Conservation (phyloP, 768 basidiomycete genomes). For the Suillus lakei region DNA sequence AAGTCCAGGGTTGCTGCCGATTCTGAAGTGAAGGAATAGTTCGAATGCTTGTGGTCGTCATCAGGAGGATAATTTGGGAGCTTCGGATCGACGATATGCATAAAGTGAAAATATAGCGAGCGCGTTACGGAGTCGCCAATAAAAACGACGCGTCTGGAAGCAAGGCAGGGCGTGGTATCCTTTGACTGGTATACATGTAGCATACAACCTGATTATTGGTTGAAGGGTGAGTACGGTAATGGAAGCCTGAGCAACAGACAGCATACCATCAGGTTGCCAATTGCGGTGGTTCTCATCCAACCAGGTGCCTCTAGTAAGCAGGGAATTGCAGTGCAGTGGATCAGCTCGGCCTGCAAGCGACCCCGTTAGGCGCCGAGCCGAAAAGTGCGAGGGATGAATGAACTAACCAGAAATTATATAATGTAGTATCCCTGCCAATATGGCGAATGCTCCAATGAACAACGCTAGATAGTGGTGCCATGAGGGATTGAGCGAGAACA, state of each 20-base stretch:
- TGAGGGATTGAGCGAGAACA: conserved; percentile 44
- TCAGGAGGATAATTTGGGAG: conserved; percentile 57
- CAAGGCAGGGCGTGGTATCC: conserved; percentile 60
- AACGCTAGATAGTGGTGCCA: conserved; percentile 57
- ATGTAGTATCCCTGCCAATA: conserved; percentile 49
- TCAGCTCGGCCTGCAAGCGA: conserved; percentile 65
- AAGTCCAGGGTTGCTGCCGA: conserved; percentile 60
- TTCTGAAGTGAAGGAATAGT: conserved; percentile 55
- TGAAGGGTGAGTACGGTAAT: conserved; percentile 9
- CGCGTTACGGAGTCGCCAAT: conserved; percentile 87
- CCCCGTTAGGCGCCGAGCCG: background rate
- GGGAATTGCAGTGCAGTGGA: conserved; percentile 70
- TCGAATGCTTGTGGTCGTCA: conserved; percentile 69
- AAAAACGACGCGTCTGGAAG: conserved; percentile 69
- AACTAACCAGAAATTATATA: conserved; percentile 50
- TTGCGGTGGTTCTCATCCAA: conserved; percentile 64
- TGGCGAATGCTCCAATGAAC: conserved; percentile 41
- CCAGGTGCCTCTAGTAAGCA: conserved; percentile 80
- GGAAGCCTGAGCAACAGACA: conserved; percentile 8
- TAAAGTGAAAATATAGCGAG: conserved; percentile 77
- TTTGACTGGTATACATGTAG: conserved; percentile 63
- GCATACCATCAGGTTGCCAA: conserved; percentile 87
- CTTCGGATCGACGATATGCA: conserved; percentile 59
- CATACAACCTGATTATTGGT: conserved; percentile 72
- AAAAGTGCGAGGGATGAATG: conserved; percentile 1